These are phyloP conservation scores for Aegilops tauschii DNA, from an alignment of 176 grass and related monocot genomes.

Conservation along the genomic window DNA sequence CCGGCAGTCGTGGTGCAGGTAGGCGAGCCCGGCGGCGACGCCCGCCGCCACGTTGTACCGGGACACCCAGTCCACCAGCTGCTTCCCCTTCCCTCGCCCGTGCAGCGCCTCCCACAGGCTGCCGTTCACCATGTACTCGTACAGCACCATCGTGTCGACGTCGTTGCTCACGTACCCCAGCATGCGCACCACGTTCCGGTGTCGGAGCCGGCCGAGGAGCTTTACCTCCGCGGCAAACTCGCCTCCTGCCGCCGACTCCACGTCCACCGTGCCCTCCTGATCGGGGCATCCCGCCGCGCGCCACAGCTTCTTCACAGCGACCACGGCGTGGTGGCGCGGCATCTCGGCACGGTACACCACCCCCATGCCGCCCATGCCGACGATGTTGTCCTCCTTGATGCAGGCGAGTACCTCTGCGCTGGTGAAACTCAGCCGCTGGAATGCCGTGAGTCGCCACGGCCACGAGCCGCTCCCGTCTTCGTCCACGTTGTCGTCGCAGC, in stretches of 20 bases:
- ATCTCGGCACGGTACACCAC: conserved; percentile 93
- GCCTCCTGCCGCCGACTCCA: conserved; percentile 39
- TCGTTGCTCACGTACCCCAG: conserved; percentile 92
- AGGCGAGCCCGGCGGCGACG: conserved; percentile 76
- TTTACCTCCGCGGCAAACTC: conserved; percentile 76
- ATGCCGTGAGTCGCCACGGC: conserved; percentile 88
- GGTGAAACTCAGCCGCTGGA: conserved; percentile 89
- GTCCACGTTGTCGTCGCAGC: conserved; percentile 53
- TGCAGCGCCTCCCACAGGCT: conserved; percentile 95
- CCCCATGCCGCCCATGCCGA: conserved; percentile 90
- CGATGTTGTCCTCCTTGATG: conserved; percentile 87
- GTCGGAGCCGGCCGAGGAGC: conserved; percentile 78
- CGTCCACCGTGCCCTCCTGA: conserved; percentile 25
- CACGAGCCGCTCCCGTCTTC: conserved; percentile 54
- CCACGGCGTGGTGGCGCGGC: conserved; percentile 63
- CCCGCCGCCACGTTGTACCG: conserved; percentile 86
- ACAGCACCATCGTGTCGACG: conserved; percentile 85
- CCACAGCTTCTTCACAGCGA: conserved; percentile 97
- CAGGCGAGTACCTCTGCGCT: conserved; percentile 84
- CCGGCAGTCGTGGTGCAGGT: conserved; percentile 93
- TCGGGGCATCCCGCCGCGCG: conserved; percentile 41
- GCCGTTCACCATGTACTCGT: conserved; percentile 96
- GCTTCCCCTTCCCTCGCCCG: conserved; percentile 48
- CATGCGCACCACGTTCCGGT: conserved; percentile 88
- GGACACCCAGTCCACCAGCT: conserved; percentile 79